Conservation (phyloP, 345 rosid genomes). For the Rubroshorea leprosula region DNA sequence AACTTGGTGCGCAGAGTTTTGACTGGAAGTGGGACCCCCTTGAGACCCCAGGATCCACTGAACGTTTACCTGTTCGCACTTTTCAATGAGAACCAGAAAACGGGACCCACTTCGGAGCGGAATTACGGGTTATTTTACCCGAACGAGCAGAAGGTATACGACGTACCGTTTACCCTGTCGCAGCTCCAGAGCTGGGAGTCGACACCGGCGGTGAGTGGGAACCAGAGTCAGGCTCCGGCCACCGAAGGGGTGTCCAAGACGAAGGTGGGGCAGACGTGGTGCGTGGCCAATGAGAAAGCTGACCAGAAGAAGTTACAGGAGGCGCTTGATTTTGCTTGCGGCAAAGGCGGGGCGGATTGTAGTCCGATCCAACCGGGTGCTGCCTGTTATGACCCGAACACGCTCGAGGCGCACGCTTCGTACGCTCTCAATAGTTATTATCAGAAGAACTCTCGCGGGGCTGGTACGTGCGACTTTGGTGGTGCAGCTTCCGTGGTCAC, state of each 20-base stretch:
- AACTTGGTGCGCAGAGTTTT: slow-evolving; percentile 62
- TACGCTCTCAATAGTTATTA: slow-evolving; percentile 89
- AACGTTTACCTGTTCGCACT: slow-evolving; percentile 75
- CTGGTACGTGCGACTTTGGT: slow-evolving; percentile 67
- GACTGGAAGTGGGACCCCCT: slow-evolving; percentile 72
- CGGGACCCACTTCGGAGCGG: slow-evolving; percentile 84
- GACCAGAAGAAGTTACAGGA: slow-evolving; percentile 48
- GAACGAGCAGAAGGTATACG: slow-evolving; percentile 57
- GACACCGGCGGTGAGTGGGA: slow-evolving; percentile 22
- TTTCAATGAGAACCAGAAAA: slow-evolving; percentile 79
- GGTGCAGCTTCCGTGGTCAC: slow-evolving; percentile 71
- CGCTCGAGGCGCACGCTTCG: slow-evolving; percentile 72
- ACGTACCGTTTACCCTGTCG: slow-evolving; percentile 39
- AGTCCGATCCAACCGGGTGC: slow-evolving; percentile 66
- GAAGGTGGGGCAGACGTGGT: slow-evolving; percentile 61
- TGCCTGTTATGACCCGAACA: slow-evolving; percentile 46
- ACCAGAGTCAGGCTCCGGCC: slow-evolving; percentile 30
- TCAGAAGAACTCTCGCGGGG: slow-evolving; percentile 58
- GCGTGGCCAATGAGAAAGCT: slow-evolving; percentile 50
- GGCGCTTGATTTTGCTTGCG: slow-evolving; percentile 74
- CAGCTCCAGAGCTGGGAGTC: slow-evolving; percentile 10
- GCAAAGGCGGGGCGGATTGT: slow-evolving; percentile 91
- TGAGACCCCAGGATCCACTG: slow-evolving; percentile 56
- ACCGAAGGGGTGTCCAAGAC: slow-evolving; percentile 12
- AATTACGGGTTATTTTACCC: no score